phyloP scores from a whole-genome alignment of 192 early-diverging fungal genomes.

The Linnemannia hyalina region DNA sequence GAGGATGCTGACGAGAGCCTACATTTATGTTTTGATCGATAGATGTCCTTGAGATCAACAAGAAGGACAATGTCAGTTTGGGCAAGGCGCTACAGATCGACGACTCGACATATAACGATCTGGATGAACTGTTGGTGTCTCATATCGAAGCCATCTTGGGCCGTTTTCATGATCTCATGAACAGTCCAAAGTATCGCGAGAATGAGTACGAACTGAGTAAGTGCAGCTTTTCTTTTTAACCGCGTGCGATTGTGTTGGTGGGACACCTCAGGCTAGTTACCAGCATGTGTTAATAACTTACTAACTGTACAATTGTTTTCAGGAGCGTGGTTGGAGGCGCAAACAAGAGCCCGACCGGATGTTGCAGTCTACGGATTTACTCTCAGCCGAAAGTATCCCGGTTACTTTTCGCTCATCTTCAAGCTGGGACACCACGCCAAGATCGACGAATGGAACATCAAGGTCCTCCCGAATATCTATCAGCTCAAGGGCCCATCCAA shows the following conservation, averaged over 20 bases:
- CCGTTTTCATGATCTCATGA: conserved; percentile 76
- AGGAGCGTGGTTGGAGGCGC: conserved; percentile 60
- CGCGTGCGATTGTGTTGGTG: conserved; percentile 17
- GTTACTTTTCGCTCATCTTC: conserved; percentile 83
- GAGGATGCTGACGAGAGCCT: not conserved
- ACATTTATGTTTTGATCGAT: not conserved
- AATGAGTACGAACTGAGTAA: conserved; percentile 70
- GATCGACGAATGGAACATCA: conserved; percentile 78
- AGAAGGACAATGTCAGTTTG: conserved; percentile 77
- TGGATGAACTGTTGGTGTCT: conserved; percentile 93
- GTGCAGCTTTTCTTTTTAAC: conserved; percentile 27
- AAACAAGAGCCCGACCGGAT: conserved; percentile 68
- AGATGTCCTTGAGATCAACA: conserved; percentile 80
- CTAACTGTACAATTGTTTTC: conserved; percentile 11
- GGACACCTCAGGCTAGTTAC: not conserved
- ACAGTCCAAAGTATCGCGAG: conserved; percentile 85
- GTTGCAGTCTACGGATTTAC: conserved; percentile 89
- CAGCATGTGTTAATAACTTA: not conserved
- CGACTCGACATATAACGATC: conserved; percentile 77
- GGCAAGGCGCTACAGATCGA: conserved; percentile 79
- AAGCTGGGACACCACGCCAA: conserved; percentile 75
- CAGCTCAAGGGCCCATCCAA: conserved; percentile 76
- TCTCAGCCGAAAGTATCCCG: conserved; percentile 74
- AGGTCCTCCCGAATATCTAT: conserved; percentile 83
- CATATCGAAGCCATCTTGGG: conserved; percentile 88